Percentiles rank a stretch among this genome's conserved stretches.
Evolutionary conservation across 768 basidiomycete genomes (phyloP).

Genomic region (Calocybe cyanea): DNA sequence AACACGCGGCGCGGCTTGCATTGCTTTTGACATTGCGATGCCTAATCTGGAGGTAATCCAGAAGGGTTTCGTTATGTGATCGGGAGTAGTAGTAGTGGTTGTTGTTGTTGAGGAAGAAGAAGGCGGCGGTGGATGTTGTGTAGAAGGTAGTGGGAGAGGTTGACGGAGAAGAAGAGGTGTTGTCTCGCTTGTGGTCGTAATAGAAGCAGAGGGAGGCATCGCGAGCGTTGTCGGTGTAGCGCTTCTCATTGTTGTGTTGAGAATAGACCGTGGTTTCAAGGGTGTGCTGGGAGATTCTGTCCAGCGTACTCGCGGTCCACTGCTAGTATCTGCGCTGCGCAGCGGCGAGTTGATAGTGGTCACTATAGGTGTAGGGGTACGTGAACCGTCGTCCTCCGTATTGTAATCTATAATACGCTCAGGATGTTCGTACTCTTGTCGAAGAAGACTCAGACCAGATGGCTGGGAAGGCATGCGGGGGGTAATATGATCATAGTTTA

Average conservation of each 20-base stretch:
- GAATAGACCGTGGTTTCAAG: slow-evolving; percentile 13
- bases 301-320: slow-evolving; percentile 11
- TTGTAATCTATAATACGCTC: neutral
- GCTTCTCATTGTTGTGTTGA: slow-evolving; percentile 2
- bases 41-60: neutral
- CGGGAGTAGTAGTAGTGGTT: neutral
- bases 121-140: neutral
- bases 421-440: slow-evolving; percentile 18
- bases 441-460: slow-evolving; percentile 37
- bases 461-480: slow-evolving; percentile 20
- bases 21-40: neutral
- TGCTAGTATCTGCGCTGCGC: slow-evolving; percentile 4
- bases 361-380: slow-evolving; percentile 14
- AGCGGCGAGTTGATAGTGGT: neutral
- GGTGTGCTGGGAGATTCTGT: neutral
- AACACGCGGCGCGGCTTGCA: slow-evolving; percentile 5
- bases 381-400: slow-evolving; percentile 11
- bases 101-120: slow-evolving; percentile 4
- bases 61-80: neutral
- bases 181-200: slow-evolving; percentile 4
- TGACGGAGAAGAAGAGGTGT: slow-evolving; percentile 12
- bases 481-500: slow-evolving; percentile 14
- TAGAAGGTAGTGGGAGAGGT: neutral
- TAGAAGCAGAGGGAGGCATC: slow-evolving; percentile 11
- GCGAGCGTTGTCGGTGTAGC: neutral